Evolutionary conservation across 352 stramenopile species (phyloP).

Genomic region (Phytophthora palmivora): DNA sequence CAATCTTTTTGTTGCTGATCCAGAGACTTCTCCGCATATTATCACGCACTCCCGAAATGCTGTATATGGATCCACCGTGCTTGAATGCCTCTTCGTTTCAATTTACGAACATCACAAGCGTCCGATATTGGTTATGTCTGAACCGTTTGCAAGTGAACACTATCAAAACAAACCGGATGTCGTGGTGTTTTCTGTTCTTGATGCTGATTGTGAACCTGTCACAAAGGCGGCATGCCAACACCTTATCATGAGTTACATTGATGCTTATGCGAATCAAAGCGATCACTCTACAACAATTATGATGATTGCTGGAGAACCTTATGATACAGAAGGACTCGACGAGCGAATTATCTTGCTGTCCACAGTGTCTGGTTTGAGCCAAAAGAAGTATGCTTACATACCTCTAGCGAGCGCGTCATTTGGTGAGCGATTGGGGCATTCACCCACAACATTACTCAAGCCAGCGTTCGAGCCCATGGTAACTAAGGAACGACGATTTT

Average conservation of each 20-base stretch:
- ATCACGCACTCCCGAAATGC: constrained; percentile 24
- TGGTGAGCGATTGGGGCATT: constrained; percentile 36
- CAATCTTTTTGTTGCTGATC: constrained; percentile 31
- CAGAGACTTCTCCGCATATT: constrained; percentile 16
- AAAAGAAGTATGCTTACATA: constrained; percentile 29
- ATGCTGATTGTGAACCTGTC: constrained; percentile 16
- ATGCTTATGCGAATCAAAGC: constrained; percentile 13
- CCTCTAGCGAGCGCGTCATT: constrained; percentile 52
- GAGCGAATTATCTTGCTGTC: constrained; percentile 37
- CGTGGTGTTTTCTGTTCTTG: constrained; percentile 47
- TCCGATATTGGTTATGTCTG: constrained; percentile 40
- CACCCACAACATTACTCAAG: constrained; percentile 36
- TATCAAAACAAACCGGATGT: constrained; percentile 35
- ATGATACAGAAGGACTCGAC: constrained; percentile 29
- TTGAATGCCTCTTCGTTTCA: constrained; percentile 46
- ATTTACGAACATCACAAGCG: constrained; percentile 27
- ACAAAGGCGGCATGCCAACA: constrained; percentile 5
- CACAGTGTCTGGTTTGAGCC: constrained; percentile 20
- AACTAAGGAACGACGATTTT: constrained; percentile 35
- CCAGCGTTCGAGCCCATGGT: background rate
- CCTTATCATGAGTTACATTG: constrained; percentile 20
- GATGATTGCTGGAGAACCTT: constrained; percentile 46
- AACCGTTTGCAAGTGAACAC: constrained; percentile 14
- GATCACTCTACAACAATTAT: constrained; percentile 12
- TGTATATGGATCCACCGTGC: constrained; percentile 13